Base-by-base conservation (phyloP, 2,329 filamentous ascomycete species). In the Aschersonia sp. region DNA sequence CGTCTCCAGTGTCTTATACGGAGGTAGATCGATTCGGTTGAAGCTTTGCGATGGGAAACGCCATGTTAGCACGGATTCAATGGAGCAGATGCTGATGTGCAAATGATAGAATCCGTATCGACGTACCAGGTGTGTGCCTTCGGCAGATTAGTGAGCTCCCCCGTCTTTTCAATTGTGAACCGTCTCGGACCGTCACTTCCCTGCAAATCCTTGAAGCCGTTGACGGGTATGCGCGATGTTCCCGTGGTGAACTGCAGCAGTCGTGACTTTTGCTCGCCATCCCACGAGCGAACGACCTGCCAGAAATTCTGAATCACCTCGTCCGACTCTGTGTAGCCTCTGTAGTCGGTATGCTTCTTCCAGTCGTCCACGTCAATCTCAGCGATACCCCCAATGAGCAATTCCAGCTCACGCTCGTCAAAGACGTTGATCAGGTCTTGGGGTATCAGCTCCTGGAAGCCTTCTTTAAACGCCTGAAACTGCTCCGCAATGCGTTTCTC, bases 301-400 rank as follows among this genome's bases (percentile, higher is more conserved):
- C 92, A 98, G 77, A 98, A 98, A 73, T 94, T 89, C 65, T 94
- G 86, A 55, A 98, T 92, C 30, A 98, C 92, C 61, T 96, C 88
- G 59, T 98, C 92, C 49, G 83, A 89, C 69, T 98, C 92, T 7
- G 94, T 96, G 75, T 98, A 98, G 48, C 92, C 92, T 57, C 92
- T 85, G 68, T 98, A 98, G 62, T 98, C 92, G 44, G 92, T 98
- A 70, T 98, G 92, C 74, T 98, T 98, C 84, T 98, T 97, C 92
- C 92, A 98, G 68, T 98, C 92, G 51, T 98, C 92, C 12, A 98
- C 91, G 60, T 98, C 92, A 56, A 98, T 98, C 68, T 98, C 92
- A n/a, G 92, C 92, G 58, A 98, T 98, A 75, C 92, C 92, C 55
- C 92, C 92, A 61, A 98, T 97, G 56, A 98, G 76, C 56, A 98